phyloP scores from a whole-genome alignment of 2,329 filamentous ascomycete genomes.

The Cercospora brassicicola region DNA sequence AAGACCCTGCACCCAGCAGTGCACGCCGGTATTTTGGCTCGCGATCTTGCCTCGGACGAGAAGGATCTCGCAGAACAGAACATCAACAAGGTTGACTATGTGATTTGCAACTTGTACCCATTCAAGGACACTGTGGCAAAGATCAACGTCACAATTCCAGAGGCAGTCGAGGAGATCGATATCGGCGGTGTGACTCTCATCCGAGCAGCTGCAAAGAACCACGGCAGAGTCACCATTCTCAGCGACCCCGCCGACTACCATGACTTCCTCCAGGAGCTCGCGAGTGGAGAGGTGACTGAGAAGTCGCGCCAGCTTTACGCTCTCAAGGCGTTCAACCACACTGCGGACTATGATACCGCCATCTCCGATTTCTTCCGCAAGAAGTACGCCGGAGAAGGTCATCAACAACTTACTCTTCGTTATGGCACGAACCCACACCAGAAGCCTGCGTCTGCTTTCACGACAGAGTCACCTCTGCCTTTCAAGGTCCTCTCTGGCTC shows the following conservation, averaged over 20 bases:
- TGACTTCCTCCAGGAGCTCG: constrained; percentile 87
- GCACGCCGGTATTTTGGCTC: constrained; percentile 79
- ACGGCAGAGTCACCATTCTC: constrained; percentile 90
- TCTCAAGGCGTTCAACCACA: constrained; percentile 97
- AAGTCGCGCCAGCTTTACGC: constrained; percentile 84
- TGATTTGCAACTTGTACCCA: constrained; percentile 96
- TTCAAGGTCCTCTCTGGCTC: constrained; percentile 90
- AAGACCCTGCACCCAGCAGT: constrained; percentile 93
- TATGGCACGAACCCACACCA: constrained; percentile 98
- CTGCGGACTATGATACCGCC: constrained; percentile 90
- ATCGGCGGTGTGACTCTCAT: constrained; percentile 97
- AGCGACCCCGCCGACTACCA: constrained; percentile 92
- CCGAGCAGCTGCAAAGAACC: constrained; percentile 96
- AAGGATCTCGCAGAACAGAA: constrained; percentile 94
- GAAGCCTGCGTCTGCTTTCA: constrained; percentile 87
- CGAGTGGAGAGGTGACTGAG: constrained; percentile 81
- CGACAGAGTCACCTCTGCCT: constrained; percentile 71
- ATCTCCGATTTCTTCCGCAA: constrained; percentile 98
- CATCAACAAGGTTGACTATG: constrained; percentile 91
- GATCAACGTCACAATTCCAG: constrained; percentile 92
- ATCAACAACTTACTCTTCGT: constrained; percentile 79
- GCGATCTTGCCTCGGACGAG: constrained; percentile 91
- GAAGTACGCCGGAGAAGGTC: constrained; percentile 84
- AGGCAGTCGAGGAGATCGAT: constrained; percentile 98
- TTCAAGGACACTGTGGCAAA: constrained; percentile 99